A percentile compares a stretch with the other conserved stretches of the same genome.
Conservation (phyloP, 768 basidiomycete species). For the Hypholoma sublateritium region DNA sequence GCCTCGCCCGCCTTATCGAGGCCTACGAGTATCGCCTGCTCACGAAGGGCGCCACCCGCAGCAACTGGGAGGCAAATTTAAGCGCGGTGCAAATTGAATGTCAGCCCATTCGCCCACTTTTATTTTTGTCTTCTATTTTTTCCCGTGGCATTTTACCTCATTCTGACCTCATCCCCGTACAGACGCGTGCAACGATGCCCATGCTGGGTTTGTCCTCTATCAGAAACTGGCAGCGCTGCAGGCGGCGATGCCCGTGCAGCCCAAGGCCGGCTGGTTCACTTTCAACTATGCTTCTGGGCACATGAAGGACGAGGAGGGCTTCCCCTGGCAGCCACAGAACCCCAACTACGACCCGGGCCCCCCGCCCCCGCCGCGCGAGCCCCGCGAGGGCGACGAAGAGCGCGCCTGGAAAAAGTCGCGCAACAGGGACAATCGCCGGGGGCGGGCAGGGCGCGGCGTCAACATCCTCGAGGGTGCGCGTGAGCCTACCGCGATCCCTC, state of each 20-base stretch:
- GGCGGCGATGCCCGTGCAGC: slow-evolving; percentile 29
- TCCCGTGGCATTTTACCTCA: background rate
- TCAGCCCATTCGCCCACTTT: slow-evolving; percentile 29
- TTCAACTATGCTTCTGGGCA: slow-evolving; percentile 54
- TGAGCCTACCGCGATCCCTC: too few species aligned
- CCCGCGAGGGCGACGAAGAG: slow-evolving; percentile 10
- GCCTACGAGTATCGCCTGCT: slow-evolving; percentile 53
- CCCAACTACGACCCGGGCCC: slow-evolving; percentile 75
- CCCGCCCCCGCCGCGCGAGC: slow-evolving; percentile 46
- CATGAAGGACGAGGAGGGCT: slow-evolving; percentile 42
- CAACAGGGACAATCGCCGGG: too few species aligned
- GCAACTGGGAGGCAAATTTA: slow-evolving; percentile 68
- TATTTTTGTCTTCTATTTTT: slow-evolving; percentile 3
- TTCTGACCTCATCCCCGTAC: slow-evolving; percentile 2
- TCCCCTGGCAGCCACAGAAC: slow-evolving; percentile 56
- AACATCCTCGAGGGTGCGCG: too few species aligned
- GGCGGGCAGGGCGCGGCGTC: too few species aligned
- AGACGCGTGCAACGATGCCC: slow-evolving; percentile 77
- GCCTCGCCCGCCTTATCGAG: slow-evolving; percentile 65
- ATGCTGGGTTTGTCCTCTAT: slow-evolving; percentile 60
- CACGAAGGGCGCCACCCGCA: slow-evolving; percentile 60
- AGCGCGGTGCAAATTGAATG: slow-evolving; percentile 54
- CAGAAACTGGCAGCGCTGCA: slow-evolving; percentile 44
- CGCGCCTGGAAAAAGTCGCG: background rate
- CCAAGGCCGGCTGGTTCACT: slow-evolving; percentile 47